Conservation (phyloP, 2,329 filamentous ascomycete genomes). For the Zalaria obscura region DNA sequence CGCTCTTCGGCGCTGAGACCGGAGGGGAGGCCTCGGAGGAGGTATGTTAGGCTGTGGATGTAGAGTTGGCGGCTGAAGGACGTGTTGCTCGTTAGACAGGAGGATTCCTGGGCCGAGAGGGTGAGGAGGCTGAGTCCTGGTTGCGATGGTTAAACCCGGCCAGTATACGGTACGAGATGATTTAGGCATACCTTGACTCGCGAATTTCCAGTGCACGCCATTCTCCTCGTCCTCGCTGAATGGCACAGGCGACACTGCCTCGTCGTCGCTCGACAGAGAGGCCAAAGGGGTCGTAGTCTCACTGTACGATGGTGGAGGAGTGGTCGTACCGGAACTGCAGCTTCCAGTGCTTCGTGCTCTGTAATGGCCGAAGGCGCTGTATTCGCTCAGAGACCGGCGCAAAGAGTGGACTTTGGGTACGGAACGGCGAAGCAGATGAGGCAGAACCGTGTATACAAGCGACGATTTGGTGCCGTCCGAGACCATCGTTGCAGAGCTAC, state of each 20-base stretch:
- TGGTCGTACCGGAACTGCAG: conserved; percentile 4
- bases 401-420: conserved; percentile 6
- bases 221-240: conserved; percentile 6
- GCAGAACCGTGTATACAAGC: conserved; percentile 4
- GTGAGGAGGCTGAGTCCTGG: conserved; percentile 33
- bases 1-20: conserved; percentile 43
- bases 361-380: conserved; percentile 1
- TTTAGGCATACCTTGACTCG: conserved; percentile 29
- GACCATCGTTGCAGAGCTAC: too few relatives aligned
- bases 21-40: conserved; percentile 47
- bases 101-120: conserved; percentile 31
- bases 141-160: background rate
- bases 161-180: background rate
- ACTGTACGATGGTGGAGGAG: conserved; percentile 7
- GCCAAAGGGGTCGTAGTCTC: conserved; percentile 6
- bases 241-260: background rate
- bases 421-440: conserved; percentile 4
- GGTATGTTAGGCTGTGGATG: conserved; percentile 47
- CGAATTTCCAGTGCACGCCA: conserved; percentile 38
- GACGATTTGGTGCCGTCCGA: too few relatives aligned
- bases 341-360: conserved; percentile 2
- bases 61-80: conserved; percentile 48
- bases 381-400: conserved; percentile 5
- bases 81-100: conserved; percentile 18
- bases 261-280: conserved; percentile 1